phyloP scores from a whole-genome alignment of 1,284 basidiomycete species.

The Ganoderma sinense region DNA sequence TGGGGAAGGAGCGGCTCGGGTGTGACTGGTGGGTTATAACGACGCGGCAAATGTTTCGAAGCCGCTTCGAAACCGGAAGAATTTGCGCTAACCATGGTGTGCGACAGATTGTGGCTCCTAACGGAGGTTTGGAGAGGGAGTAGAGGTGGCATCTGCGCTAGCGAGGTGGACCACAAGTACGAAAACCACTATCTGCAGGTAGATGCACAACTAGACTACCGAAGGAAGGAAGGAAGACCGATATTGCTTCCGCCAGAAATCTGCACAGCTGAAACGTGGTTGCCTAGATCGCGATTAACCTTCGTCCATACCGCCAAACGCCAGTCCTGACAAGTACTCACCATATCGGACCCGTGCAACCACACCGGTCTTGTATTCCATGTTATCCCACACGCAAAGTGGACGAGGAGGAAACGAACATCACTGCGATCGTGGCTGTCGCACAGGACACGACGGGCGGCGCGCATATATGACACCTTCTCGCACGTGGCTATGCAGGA shows the following conservation, averaged over 20 bases:
- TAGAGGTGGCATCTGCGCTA: not conserved
- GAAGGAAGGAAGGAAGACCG: not conserved
- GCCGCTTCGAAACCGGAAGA: not conserved
- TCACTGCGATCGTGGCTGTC: not conserved
- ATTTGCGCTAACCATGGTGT: not conserved
- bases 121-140: not conserved
- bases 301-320: not conserved
- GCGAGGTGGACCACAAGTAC: not conserved
- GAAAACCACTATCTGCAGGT: not conserved
- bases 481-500: not conserved
- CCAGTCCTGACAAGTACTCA: not conserved
- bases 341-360: not conserved
- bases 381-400: too few species aligned
- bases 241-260: not conserved
- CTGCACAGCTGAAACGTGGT: not conserved
- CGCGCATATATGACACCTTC: not conserved
- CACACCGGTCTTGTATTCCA: not conserved
- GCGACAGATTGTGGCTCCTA: not conserved
- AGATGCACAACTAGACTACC: not conserved
- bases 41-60: not conserved
- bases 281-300: not conserved
- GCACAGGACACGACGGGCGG: not conserved
- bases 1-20: not conserved
- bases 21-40: not conserved
- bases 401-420: not conserved